Percentiles rank a stretch among this genome's conserved stretches.
Evolutionary conservation across 2,329 filamentous ascomycete genomes (phyloP).

Genomic region (Diaporthe vaccinii): DNA sequence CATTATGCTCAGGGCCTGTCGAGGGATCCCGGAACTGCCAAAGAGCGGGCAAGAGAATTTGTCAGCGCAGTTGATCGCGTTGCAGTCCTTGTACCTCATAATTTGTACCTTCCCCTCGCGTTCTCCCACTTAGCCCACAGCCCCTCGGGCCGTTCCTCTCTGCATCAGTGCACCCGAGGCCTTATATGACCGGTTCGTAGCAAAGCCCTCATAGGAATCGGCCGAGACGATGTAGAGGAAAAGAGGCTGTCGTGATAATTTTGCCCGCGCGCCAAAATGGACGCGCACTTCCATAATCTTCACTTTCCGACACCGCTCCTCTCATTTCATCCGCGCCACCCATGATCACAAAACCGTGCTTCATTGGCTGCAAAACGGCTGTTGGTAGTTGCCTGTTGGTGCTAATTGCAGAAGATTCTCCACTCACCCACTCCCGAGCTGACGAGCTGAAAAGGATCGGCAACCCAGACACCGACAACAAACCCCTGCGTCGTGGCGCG

Average conservation of each 20-base stretch:
- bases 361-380: not conserved
- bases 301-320: not conserved
- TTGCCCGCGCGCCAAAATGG: not conserved
- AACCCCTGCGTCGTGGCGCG: not conserved
- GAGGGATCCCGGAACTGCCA: too few relatives aligned
- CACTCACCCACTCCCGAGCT: constrained; percentile 3
- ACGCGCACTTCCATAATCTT: not conserved
- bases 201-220: too few relatives aligned
- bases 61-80: not conserved
- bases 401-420: not conserved
- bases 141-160: not conserved
- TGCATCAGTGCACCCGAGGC: not conserved
- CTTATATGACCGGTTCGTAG: not conserved
- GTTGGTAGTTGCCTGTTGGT: constrained; percentile 20
- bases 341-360: not conserved
- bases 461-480: not conserved
- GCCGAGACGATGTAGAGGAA: not conserved
- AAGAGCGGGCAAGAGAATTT: not conserved
- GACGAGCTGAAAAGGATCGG: constrained; percentile 24
- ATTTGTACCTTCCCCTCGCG: not conserved
- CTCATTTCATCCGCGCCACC: constrained; percentile 13
- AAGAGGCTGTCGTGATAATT: not conserved
- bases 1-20: too few relatives aligned
- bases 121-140: not conserved
- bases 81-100: not conserved